Evolutionary conservation across 805 yeast genomes (phyloP), one percentile per base, ranked within the genome.

Genomic region (Zygosaccharomyces lentus): DNA sequence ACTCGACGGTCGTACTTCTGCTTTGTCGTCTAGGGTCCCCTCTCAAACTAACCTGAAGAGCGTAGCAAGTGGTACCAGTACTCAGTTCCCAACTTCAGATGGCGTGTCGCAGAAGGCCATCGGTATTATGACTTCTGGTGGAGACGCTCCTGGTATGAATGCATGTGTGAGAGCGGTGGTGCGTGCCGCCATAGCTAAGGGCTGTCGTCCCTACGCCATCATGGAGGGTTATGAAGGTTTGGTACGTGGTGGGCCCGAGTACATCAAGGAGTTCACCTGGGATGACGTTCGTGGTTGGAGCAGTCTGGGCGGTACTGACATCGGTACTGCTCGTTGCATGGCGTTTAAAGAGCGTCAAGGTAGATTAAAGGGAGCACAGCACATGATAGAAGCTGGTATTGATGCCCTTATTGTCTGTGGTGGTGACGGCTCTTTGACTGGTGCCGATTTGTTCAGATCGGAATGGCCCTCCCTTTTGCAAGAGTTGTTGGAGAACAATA

Each of bases 381-480:
- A 83, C 62, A 71, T 83, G 79, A 74, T 83, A 52, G 71, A 64
- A 26, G 75, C 79, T 24, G 88, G 88, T 37, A 81, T 83, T 48
- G 87, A 83, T 65, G 88, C 86, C 1, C 69, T 83, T 51, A 75
- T 83, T 51, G 88, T 83, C 16, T 81, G 87, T 64, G 89, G 89
- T 52, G 89, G 89, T 61, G 89, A 83, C 61, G 89, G 89, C 38
- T 82, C 87, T 1, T 69, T 83, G 51, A 83, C 89, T 1, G 89
- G 89, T 49, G 89, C 89, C 4, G 89, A 83, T 58, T 67, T 81
- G 49, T 82, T 83, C 64, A 72, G 89, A 58, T 55, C 73, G 13
- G 89, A 83, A 65, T 83, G 89, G 89, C 87, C 87, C 8, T 73
- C 81, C 1, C 71, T 83, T 59, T 66, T 82, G 27, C 62, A 72